Base-by-base conservation (phyloP, 306 rosid species). In the Cicer yamashitae region DNA sequence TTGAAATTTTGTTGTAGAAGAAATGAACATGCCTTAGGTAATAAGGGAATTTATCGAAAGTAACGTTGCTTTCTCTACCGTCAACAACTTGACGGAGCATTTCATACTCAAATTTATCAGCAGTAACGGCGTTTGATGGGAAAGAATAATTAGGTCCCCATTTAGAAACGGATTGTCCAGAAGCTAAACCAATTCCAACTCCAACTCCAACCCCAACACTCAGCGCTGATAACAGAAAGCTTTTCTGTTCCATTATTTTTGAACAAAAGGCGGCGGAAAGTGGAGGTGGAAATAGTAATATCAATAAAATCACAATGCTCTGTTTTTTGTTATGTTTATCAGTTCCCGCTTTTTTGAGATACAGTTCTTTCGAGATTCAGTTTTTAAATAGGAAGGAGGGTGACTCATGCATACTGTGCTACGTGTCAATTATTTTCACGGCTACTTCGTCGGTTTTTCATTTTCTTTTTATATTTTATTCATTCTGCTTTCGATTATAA, bases 141-240 rank as follows among this genome's bases (percentile, higher is more conserved):
- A 56, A 47, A 38, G 15, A 12, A 51, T 46, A 12, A 59, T 43
- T 44, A 48, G 82, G 77, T 0, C 87, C 81, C 98, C 99, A 90
- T 77, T 82, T 89, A 1, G 76, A 64, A 53, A 90, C 86, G 18
- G 59, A 72, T 76, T 88, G 96, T 15, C 96, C 92, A 22, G 96
- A 89, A 10, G 96, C 99, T 74, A 94, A 52, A 18, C 97, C 96
- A 5, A 94, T 73, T 20, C 99, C 99, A 10, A 94, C 96, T 22
- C 98, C 98, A 5, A 91, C 92, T 7, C 98, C 98, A 54, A 91
- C 89, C 2, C 99, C 96, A 1, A 92, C 96, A 7, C 97, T 53
- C 77, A 94, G 71, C 12, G 99, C 99, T 65, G 97, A 94, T 43
- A 92, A 74, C 80, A 92, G 56, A 38, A 86, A 7, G 17, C 90